These are phyloP conservation scores for Byssoonygena ceratinophila DNA, from an alignment of 2,329 filamentous ascomycete species.

Conservation along the genomic window DNA sequence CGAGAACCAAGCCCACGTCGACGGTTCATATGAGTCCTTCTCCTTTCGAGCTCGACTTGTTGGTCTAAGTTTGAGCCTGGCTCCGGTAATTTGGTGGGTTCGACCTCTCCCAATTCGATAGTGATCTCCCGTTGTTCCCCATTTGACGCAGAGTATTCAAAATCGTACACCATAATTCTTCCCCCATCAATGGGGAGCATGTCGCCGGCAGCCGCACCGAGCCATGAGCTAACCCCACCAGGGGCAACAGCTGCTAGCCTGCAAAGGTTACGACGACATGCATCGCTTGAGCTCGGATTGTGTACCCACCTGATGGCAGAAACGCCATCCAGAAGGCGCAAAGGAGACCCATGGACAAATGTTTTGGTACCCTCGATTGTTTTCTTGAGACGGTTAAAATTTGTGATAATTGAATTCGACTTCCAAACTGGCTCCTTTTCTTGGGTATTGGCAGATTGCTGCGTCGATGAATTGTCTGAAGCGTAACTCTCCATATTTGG, in stretches of 20 bases:
- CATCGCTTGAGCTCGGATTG: conserved; percentile 32
- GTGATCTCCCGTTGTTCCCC: conserved; percentile 50
- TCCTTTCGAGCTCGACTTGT: conserved; percentile 67
- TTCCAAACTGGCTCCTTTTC: conserved; percentile 14
- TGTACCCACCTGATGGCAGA: conserved; percentile 61
- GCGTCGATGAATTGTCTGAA: neutral
- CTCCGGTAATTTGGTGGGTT: conserved; percentile 61
- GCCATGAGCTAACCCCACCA: conserved; percentile 51
- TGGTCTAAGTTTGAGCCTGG: conserved; percentile 63
- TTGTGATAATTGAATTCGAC: conserved; percentile 19
- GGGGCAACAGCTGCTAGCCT: conserved; percentile 60
- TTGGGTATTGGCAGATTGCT: conserved; percentile 13
- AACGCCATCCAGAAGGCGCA: conserved; percentile 55
- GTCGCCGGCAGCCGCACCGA: conserved; percentile 54
- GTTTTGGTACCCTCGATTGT: conserved; percentile 47
- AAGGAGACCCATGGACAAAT: conserved; percentile 56
- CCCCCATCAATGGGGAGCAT: conserved; percentile 70
- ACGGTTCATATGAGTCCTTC: conserved; percentile 59
- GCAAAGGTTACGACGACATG: conserved; percentile 20
- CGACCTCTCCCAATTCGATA: conserved; percentile 62
- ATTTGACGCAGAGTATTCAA: conserved; percentile 51
- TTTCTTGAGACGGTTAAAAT: conserved; percentile 26
- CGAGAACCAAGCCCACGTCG: conserved; percentile 35
- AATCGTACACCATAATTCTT: conserved; percentile 61
- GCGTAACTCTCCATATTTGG: conserved; percentile 46